Evolutionary conservation across 805 yeast species (phyloP), one percentile per base, ranked within the genome.

Genomic region (Metschnikowia chrysomelidarum): DNA sequence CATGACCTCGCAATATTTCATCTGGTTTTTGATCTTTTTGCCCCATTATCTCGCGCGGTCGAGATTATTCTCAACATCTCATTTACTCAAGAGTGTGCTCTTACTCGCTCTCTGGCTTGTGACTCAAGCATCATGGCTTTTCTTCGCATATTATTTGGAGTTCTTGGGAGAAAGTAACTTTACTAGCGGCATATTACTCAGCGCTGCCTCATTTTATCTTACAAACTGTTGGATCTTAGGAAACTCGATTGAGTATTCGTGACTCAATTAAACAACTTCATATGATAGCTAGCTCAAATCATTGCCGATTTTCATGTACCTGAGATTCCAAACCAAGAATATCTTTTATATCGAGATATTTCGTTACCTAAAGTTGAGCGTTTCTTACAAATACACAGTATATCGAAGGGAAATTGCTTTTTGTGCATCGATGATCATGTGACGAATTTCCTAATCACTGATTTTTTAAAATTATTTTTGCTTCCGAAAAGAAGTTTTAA

Each of bases 1-100:
- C 43, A 64, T 88, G 51, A 93, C 98, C 0, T 87, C 96, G 1
- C 98, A 93, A 63, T 93, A 93, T 60, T 93, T 93, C 60, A 77
- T 91, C 43, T 93, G 98, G 98, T 93, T 83, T 53, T 62, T 93
- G 49, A 84, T 88, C 10, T 77, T 89, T 46, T 58, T 91, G 27
- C 98, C 98, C 2, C 76, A 85, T 36, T 81, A 67, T 50, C 55
- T 87, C 6, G 66, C 80, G 2, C 54, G 62, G 7, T 67, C 87
- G 0, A 56, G 50, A 2, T 38, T 58, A 1, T 39, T 62, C 1
- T 42, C 56, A 0, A 41, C 36, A 0, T 35, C 50, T 4, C 31
- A 38, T 15, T 13, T 23, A 13, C 8, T 10, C 4, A 53, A 59
- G 32, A 85, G 84, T 1, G 2, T 68, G 0, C 10, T 59, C 0